Evolutionary conservation across 2,329 filamentous ascomycete genomes (phyloP).

Genomic region (Exophiala calicioides): DNA sequence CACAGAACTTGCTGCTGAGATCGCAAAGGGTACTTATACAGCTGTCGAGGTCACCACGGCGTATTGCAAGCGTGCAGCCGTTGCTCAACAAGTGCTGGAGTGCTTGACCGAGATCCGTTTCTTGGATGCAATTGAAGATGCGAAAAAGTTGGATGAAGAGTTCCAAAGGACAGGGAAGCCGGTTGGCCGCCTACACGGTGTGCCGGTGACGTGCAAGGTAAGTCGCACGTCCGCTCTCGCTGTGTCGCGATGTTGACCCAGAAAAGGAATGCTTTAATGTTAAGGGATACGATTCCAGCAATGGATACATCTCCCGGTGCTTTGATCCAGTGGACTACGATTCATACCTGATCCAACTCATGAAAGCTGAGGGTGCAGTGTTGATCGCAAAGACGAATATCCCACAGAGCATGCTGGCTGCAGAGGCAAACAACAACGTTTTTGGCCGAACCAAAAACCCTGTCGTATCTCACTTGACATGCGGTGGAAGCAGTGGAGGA

Average conservation of each 20-base stretch:
- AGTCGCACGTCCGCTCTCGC: too few relatives aligned
- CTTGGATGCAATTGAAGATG: slow-evolving; percentile 38
- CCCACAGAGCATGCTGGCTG: slow-evolving; percentile 57
- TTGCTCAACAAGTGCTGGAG: slow-evolving; percentile 34
- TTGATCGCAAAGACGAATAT: slow-evolving; percentile 70
- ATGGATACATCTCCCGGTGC: slow-evolving; percentile 62
- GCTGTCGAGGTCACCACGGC: slow-evolving; percentile 52
- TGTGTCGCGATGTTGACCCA: too few relatives aligned
- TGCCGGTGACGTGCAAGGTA: slow-evolving; percentile 40
- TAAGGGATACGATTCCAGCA: slow-evolving; percentile 54
- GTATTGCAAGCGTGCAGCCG: slow-evolving; percentile 51
- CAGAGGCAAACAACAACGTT: slow-evolving; percentile 62
- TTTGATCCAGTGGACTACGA: slow-evolving; percentile 60
- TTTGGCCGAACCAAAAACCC: slow-evolving; percentile 63
- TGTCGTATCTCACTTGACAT: slow-evolving; percentile 58
- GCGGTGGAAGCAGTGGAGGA: slow-evolving; percentile 67
- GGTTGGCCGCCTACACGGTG: slow-evolving; percentile 41
- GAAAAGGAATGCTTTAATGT: slow-evolving; percentile 34
- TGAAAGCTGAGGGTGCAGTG: slow-evolving; percentile 63
- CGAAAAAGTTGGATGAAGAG: slow-evolving; percentile 39
- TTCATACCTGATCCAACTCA: slow-evolving; percentile 58
- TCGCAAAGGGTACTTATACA: slow-evolving; percentile 38
- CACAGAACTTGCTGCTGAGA: slow-evolving; percentile 38
- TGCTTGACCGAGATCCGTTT: slow-evolving; percentile 43
- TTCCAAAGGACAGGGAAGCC: slow-evolving; percentile 34